phyloP scores from a whole-genome alignment of 2,329 filamentous ascomycete species.

The Curvularia verruculosa region DNA sequence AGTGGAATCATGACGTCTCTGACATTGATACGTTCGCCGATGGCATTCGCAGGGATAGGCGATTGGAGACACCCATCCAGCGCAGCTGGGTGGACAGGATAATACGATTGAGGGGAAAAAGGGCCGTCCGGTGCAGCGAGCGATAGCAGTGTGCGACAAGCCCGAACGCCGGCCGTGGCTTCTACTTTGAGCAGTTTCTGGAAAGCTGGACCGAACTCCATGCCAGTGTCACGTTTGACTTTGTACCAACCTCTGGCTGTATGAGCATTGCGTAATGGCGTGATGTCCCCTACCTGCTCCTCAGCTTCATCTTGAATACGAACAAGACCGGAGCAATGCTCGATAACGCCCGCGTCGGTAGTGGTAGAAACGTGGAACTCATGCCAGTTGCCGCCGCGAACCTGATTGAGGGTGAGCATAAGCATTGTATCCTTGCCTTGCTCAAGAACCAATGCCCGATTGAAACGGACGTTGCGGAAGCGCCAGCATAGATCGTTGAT shows the following conservation, averaged over 20 bases:
- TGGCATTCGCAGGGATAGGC: constrained; percentile 25
- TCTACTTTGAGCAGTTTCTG: constrained; percentile 11
- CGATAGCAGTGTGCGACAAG: neutral
- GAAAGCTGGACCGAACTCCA: constrained; percentile 24
- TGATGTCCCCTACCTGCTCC: too few relatives aligned
- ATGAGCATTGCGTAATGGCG: too few relatives aligned
- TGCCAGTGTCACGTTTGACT: constrained; percentile 18
- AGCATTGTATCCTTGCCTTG: too few relatives aligned
- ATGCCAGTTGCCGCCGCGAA: too few relatives aligned
- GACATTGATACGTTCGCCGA: constrained; percentile 11
- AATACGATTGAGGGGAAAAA: constrained; percentile 23
- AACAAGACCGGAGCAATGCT: constrained; percentile 34
- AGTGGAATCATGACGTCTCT: constrained; percentile 1
- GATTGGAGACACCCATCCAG: constrained; percentile 40
- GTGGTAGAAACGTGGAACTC: too few relatives aligned
- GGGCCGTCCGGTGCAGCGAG: constrained; percentile 6
- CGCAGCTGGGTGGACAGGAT: constrained; percentile 37
- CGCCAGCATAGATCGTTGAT: too few relatives aligned
- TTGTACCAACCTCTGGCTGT: constrained; percentile 25
- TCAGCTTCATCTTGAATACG: too few relatives aligned
- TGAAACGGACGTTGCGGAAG: too few relatives aligned
- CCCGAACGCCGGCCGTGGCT: neutral
- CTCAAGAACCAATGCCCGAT: too few relatives aligned
- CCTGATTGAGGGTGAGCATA: too few relatives aligned
- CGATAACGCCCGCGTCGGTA: too few relatives aligned